These are phyloP conservation scores for Lasiosphaeris hirsuta DNA, from an alignment of 495 filamentous ascomycete species.

Conservation along the genomic window DNA sequence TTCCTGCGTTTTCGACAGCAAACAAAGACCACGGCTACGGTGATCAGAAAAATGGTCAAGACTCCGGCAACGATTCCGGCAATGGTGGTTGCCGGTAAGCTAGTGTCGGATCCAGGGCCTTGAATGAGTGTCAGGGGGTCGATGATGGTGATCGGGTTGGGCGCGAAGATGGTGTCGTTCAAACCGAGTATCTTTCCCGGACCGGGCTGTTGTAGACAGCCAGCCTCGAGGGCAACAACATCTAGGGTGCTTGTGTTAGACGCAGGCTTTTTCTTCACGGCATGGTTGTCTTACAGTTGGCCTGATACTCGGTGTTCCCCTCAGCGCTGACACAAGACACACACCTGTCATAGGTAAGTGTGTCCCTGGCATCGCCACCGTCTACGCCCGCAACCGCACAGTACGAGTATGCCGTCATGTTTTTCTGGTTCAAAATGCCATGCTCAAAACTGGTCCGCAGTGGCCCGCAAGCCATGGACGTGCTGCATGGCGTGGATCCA, in stretches of 20 bases:
- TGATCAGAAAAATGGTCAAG: slow-evolving; percentile 27
- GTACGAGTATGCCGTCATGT: slow-evolving; percentile 36
- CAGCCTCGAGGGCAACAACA: slow-evolving; percentile 45
- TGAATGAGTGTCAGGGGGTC: slow-evolving; percentile 28
- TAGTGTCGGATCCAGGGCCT: slow-evolving; percentile 4
- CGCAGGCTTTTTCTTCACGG: too few species aligned
- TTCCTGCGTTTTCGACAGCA: slow-evolving; percentile 39
- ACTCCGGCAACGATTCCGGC: slow-evolving; percentile 41
- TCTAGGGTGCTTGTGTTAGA: slow-evolving; percentile 29
- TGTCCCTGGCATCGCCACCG: slow-evolving; percentile 24
- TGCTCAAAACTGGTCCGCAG: slow-evolving; percentile 30
- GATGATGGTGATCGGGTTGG: slow-evolving; percentile 37
- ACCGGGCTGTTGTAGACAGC: slow-evolving; percentile 45
- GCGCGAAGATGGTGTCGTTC: slow-evolving; percentile 47
- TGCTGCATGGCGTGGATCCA: slow-evolving; percentile 40
- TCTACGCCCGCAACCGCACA: slow-evolving; percentile 33
- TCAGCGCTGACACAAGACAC: slow-evolving; percentile 37
- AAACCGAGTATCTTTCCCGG: slow-evolving; percentile 40
- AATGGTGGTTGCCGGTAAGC: slow-evolving; percentile 32
- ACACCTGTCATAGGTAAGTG: slow-evolving; percentile 31
- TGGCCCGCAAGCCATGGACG: slow-evolving; percentile 38
- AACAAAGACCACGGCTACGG: slow-evolving; percentile 33
- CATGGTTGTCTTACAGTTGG: slow-evolving; percentile 33
- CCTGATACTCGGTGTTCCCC: slow-evolving; percentile 35
- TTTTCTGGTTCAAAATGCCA: slow-evolving; percentile 30